Conservation (phyloP, 2,329 filamentous ascomycete species). For the Harringtonia lauricola region DNA sequence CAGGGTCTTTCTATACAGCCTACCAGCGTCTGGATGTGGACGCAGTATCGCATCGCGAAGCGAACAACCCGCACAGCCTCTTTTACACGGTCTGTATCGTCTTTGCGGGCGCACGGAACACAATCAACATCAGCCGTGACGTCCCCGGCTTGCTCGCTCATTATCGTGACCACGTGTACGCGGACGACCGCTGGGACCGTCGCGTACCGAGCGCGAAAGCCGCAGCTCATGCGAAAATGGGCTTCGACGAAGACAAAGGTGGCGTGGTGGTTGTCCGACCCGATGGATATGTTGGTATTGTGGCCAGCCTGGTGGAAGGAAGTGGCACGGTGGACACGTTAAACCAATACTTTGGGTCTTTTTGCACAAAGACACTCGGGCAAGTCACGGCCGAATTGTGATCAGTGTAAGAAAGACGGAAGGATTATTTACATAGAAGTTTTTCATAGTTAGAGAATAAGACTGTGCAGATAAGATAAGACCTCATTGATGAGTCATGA, state of each 20-base stretch:
- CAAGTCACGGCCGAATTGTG: constrained; percentile 27
- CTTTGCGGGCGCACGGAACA: constrained; percentile 54
- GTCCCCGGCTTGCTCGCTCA: constrained; percentile 60
- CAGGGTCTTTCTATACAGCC: constrained; percentile 59
- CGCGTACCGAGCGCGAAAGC: constrained; percentile 59
- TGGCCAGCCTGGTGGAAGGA: constrained; percentile 63
- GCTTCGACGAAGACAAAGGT: constrained; percentile 59
- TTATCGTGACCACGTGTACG: constrained; percentile 76
- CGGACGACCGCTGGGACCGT: constrained; percentile 69
- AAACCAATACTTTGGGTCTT: constrained; percentile 70
- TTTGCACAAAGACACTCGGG: constrained; percentile 51
- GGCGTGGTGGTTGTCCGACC: constrained; percentile 77
- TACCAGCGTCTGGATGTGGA: constrained; percentile 53
- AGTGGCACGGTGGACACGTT: constrained; percentile 66
- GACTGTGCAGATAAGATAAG: too few species aligned
- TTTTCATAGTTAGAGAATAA: too few species aligned
- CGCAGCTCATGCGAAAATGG: constrained; percentile 79
- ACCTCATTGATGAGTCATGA: too few species aligned
- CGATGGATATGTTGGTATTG: constrained; percentile 76
- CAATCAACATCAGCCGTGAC: constrained; percentile 62
- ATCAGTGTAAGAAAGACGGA: neutral
- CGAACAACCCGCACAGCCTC: constrained; percentile 70
- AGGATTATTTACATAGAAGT: too few species aligned
- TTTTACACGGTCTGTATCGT: constrained; percentile 75
- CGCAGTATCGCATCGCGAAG: constrained; percentile 63